Conservation (phyloP, 2,329 filamentous ascomycete genomes). For the Trichoderma pleuroti region DNA sequence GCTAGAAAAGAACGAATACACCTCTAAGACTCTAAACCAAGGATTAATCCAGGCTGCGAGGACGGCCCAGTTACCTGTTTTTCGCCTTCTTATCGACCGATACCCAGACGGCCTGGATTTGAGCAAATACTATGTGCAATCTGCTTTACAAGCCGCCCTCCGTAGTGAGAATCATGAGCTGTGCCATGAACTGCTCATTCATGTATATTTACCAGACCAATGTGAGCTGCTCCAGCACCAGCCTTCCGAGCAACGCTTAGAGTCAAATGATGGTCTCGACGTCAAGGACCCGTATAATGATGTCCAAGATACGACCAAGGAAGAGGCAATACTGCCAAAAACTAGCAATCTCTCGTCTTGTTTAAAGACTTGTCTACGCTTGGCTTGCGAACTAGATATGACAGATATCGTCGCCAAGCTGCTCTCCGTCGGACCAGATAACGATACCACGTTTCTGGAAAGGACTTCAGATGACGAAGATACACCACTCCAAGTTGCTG, state of each 20-base stretch:
- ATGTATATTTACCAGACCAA: neutral
- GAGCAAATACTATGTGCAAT: neutral
- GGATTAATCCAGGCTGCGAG: neutral
- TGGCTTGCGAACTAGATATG: neutral
- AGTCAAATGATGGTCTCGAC: neutral
- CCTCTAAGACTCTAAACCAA: neutral
- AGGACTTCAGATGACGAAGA: neutral
- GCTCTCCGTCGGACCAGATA: neutral
- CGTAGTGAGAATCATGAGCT: neutral
- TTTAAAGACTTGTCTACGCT: neutral
- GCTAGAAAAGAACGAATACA: neutral
- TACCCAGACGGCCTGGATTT: neutral
- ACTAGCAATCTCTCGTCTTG: neutral
- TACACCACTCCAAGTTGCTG: neutral
- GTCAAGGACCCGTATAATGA: neutral
- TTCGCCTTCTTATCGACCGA: neutral
- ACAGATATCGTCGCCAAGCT: neutral
- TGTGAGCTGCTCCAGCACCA: neutral
- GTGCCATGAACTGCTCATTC: neutral
- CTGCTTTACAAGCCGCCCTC: neutral
- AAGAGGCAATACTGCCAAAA: neutral
- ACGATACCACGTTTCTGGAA: neutral
- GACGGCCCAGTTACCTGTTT: neutral
- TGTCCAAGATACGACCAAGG: neutral
- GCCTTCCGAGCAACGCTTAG: neutral